Conservation (phyloP, 805 yeast genomes). For the Saccharomycopsis synnaedendra region DNA sequence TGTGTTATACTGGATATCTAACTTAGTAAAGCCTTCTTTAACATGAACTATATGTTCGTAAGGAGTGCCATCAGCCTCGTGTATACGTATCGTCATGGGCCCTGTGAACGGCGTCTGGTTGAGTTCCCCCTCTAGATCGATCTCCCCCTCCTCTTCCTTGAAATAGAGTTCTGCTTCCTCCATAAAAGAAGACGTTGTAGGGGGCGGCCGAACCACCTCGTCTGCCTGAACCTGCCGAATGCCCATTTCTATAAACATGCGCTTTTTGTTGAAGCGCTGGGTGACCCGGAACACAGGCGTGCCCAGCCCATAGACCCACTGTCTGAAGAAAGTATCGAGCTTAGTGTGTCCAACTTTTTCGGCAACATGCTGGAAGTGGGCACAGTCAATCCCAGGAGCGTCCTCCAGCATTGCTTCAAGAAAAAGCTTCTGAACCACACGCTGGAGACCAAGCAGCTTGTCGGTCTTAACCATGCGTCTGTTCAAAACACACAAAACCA, state of each 20-base stretch:
- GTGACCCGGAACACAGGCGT: slow-evolving; percentile 82
- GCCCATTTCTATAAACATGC: slow-evolving; percentile 90
- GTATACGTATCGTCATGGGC: slow-evolving; percentile 93
- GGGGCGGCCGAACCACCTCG: slow-evolving; percentile 29
- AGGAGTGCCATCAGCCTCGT: slow-evolving; percentile 97
- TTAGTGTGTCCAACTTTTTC: slow-evolving; percentile 87
- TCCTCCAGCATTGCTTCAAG: slow-evolving; percentile 96
- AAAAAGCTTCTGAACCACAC: slow-evolving; percentile 85
- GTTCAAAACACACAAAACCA: slow-evolving; percentile 75
- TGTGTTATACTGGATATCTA: slow-evolving; percentile 92
- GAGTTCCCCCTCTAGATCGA: slow-evolving; percentile 9
- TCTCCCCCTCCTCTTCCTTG: slow-evolving; percentile 3
- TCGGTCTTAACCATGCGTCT: slow-evolving; percentile 94
- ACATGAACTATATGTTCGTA: slow-evolving; percentile 94
- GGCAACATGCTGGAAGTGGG: slow-evolving; percentile 86
- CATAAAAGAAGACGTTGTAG: slow-evolving; percentile 27
- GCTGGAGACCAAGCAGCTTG: slow-evolving; percentile 79
- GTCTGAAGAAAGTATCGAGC: slow-evolving; percentile 73
- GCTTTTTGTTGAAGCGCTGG: slow-evolving; percentile 85
- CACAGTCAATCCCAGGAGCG: slow-evolving; percentile 58
- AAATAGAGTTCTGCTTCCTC: slow-evolving; percentile 24
- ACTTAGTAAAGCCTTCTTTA: slow-evolving; percentile 71
- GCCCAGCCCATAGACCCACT: slow-evolving; percentile 88
- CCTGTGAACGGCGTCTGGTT: slow-evolving; percentile 52
- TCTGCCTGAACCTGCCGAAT: slow-evolving; percentile 80